phyloP scores from a whole-genome alignment of 805 yeast species.

The Kazachstania viticola region DNA sequence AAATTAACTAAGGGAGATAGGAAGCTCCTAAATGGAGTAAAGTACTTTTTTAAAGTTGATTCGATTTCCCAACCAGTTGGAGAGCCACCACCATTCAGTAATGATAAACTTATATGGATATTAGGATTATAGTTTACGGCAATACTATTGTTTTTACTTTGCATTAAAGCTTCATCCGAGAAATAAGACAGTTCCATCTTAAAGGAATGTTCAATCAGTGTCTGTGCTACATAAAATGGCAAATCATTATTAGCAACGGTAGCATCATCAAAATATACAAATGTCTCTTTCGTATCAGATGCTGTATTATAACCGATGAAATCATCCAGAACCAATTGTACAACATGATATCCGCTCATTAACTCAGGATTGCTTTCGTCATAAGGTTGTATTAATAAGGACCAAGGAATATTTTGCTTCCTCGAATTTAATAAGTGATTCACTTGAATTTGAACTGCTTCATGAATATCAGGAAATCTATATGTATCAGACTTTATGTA shows the following conservation, averaged over 20 bases:
- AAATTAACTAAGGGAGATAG: conserved; percentile 53
- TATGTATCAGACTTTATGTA: conserved; percentile 34
- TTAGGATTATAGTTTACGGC: conserved; percentile 38
- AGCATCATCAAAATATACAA: conserved; percentile 23
- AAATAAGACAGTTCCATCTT: conserved; percentile 25
- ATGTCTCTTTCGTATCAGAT: conserved; percentile 29
- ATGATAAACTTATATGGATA: conserved; percentile 65
- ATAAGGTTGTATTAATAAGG: conserved; percentile 18
- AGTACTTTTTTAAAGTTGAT: conserved; percentile 34
- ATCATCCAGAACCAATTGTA: conserved; percentile 30
- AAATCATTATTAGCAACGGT: conserved; percentile 45
- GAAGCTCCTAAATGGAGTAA: conserved; percentile 43
- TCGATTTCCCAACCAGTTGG: conserved; percentile 69
- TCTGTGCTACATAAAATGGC: conserved; percentile 50
- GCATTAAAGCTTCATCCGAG: conserved; percentile 1
- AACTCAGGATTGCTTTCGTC: conserved; percentile 6
- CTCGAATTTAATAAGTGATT: conserved; percentile 27
- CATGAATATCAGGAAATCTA: conserved; percentile 54
- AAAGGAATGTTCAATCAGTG: conserved; percentile 36
- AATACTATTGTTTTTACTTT: conserved; percentile 10
- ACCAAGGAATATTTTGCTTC: conserved; percentile 27
- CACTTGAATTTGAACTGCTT: conserved; percentile 40
- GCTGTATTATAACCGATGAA: conserved; percentile 36
- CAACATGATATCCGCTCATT: conserved; percentile 23
- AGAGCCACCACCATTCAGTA: conserved; percentile 58